Evolutionary conservation across 2,329 filamentous ascomycete genomes (phyloP).

Genomic region (Hypoxylon sp.): DNA sequence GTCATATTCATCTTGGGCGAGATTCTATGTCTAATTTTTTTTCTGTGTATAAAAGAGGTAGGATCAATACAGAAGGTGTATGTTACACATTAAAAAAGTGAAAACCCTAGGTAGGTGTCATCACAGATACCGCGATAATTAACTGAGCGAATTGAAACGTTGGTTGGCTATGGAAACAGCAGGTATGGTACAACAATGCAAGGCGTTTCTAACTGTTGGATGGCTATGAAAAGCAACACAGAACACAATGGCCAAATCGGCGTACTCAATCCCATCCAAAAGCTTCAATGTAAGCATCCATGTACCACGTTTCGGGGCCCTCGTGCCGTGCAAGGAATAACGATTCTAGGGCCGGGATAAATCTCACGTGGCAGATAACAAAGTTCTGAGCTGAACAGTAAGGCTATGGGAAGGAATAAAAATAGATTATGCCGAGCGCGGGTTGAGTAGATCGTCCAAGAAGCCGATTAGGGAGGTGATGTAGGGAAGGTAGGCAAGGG

Average conservation of each 20-base stretch:
- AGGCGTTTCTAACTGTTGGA: constrained; percentile 1
- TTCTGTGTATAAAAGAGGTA: neutral
- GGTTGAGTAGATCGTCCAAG: neutral
- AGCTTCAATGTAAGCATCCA: constrained; percentile 16
- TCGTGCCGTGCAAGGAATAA: constrained; percentile 4
- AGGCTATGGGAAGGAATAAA: constrained; percentile 10
- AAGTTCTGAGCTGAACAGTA: constrained; percentile 8
- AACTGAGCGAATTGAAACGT: neutral
- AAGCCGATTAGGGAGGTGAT: neutral
- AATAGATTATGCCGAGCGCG: constrained; percentile 11
- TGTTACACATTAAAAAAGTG: neutral
- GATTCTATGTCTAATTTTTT: neutral
- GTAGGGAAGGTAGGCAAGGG: neutral
- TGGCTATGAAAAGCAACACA: neutral
- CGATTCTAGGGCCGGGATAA: constrained; percentile 1
- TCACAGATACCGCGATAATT: neutral
- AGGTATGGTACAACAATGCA: neutral
- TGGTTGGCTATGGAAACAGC: neutral
- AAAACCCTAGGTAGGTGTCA: neutral
- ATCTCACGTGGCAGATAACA: constrained; percentile 12
- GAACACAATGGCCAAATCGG: constrained; percentile 6
- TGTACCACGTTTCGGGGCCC: constrained; percentile 18
- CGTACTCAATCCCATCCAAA: neutral
- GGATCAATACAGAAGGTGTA: neutral
- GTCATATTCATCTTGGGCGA: constrained; percentile 15